These are phyloP conservation scores for Globisporangium parvum DNA, from an alignment of 352 stramenopile genomes.

Conservation along the genomic window DNA sequence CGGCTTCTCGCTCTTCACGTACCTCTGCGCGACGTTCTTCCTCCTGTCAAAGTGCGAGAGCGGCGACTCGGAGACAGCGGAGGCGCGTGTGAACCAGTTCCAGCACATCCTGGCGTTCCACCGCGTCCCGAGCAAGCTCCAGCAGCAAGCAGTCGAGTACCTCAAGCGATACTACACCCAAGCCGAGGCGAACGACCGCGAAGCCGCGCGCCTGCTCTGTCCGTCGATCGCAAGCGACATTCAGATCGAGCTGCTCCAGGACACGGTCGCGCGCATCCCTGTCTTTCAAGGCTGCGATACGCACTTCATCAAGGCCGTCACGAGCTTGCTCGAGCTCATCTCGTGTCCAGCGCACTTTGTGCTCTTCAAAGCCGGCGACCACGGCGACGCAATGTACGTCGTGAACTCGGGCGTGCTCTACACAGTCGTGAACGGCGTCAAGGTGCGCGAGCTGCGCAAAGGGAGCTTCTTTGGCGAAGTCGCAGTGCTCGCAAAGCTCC, in stretches of 20 bases:
- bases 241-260: constrained; percentile 55
- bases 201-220: constrained; percentile 49
- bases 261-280: constrained; percentile 42
- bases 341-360: constrained; percentile 46
- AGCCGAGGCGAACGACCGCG: constrained; percentile 53
- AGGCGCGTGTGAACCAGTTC: constrained; percentile 63
- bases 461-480: constrained; percentile 64
- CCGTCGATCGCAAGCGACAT: constrained; percentile 67
- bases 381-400: constrained; percentile 71
- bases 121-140: constrained; percentile 38
- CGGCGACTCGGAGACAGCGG: constrained; percentile 41
- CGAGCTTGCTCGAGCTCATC: constrained; percentile 47
- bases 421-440: constrained; percentile 50
- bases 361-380: constrained; percentile 50
- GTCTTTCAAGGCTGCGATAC: constrained; percentile 53
- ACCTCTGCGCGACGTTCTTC: constrained; percentile 69
- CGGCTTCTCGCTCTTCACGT: constrained; percentile 64
- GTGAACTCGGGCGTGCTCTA: constrained; percentile 57
- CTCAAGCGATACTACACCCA: constrained; percentile 63
- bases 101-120: constrained; percentile 64
- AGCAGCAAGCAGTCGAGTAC: constrained; percentile 54
- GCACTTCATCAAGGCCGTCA: constrained; percentile 55
- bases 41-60: constrained; percentile 67
- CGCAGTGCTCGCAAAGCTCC: constrained; percentile 52
- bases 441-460: constrained; percentile 64